Evolutionary conservation across 306 rosid genomes (phyloP).

Genomic region (Cucumis cinereus): DNA sequence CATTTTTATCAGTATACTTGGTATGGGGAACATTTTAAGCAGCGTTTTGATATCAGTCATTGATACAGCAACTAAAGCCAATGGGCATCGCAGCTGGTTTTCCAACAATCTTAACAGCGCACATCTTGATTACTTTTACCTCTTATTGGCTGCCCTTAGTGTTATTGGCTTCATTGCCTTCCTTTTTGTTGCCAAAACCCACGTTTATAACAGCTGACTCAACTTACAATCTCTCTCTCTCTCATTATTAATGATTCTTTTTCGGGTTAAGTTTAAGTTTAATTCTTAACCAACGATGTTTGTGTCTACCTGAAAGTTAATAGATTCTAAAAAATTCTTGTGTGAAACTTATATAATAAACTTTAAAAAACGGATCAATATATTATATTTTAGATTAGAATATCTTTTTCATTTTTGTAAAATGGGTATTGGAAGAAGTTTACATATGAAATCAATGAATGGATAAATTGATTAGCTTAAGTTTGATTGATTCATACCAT

Average conservation of each 20-base stretch:
- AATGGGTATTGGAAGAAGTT: too few species aligned
- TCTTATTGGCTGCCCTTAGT: constrained; percentile 36
- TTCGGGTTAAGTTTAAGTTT: background rate
- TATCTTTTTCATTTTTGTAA: too few species aligned
- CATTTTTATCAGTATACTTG: constrained; percentile 42
- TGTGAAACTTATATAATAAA: too few species aligned
- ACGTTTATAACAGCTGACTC: constrained; percentile 14
- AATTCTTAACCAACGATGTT: too few species aligned
- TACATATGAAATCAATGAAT: too few species aligned
- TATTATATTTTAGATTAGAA: too few species aligned
- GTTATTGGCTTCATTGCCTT: constrained; percentile 14
- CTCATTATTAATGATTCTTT: background rate
- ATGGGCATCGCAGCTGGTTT: constrained; percentile 44
- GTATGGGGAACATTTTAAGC: constrained; percentile 57
- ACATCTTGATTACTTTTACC: constrained; percentile 66
- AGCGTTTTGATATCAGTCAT: constrained; percentile 40
- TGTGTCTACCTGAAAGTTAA: too few species aligned
- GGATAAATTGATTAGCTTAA: too few species aligned
- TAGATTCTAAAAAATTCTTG: too few species aligned
- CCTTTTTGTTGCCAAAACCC: constrained; percentile 20
- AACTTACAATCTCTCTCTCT: background rate
- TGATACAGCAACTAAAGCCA: constrained; percentile 18
- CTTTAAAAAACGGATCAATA: too few species aligned
- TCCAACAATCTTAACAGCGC: constrained; percentile 43
- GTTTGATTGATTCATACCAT: too few species aligned